These are phyloP conservation scores for Metschnikowia koreensis DNA, from an alignment of 805 yeast genomes.

Conservation along the genomic window DNA sequence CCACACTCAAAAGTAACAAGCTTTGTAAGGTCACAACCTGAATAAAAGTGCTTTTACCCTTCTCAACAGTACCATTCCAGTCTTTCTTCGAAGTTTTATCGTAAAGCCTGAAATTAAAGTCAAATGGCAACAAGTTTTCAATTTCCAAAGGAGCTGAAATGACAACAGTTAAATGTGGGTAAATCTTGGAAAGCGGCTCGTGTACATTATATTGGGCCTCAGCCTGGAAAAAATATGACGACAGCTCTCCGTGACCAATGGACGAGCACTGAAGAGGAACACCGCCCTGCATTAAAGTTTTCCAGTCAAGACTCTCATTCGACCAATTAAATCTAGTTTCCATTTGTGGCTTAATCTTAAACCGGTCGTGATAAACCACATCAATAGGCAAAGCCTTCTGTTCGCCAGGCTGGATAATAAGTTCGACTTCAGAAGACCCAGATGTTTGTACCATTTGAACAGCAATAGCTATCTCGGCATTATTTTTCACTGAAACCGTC, in stretches of 20 bases:
- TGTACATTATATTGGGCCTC: slow-evolving; percentile 59
- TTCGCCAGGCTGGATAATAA: slow-evolving; percentile 52
- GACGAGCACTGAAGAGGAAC: slow-evolving; percentile 61
- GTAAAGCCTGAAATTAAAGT: slow-evolving; percentile 68
- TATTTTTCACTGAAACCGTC: slow-evolving; percentile 66
- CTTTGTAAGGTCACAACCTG: slow-evolving; percentile 78
- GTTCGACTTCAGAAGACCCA: slow-evolving; percentile 20
- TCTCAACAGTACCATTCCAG: slow-evolving; percentile 58
- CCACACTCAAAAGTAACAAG: slow-evolving; percentile 67
- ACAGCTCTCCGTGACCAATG: slow-evolving; percentile 32
- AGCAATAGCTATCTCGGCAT: slow-evolving; percentile 54
- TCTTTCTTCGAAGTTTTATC: slow-evolving; percentile 70
- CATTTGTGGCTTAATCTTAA: slow-evolving; percentile 63
- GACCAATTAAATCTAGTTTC: slow-evolving; percentile 69
- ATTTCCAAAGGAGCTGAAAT: slow-evolving; percentile 84
- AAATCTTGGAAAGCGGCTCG: slow-evolving; percentile 72
- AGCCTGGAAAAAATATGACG: slow-evolving; percentile 67
- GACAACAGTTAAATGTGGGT: slow-evolving; percentile 78
- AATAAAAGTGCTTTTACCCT: slow-evolving; percentile 68
- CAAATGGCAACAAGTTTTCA: slow-evolving; percentile 83
- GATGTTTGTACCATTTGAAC: slow-evolving; percentile 41
- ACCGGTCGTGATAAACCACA: slow-evolving; percentile 53
- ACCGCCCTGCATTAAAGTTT: slow-evolving; percentile 47
- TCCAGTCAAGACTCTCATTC: slow-evolving; percentile 62
- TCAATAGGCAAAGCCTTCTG: slow-evolving; percentile 73